Evolutionary conservation across 345 rosid species (phyloP).

Genomic region (Eucalyptus tenuipes): DNA sequence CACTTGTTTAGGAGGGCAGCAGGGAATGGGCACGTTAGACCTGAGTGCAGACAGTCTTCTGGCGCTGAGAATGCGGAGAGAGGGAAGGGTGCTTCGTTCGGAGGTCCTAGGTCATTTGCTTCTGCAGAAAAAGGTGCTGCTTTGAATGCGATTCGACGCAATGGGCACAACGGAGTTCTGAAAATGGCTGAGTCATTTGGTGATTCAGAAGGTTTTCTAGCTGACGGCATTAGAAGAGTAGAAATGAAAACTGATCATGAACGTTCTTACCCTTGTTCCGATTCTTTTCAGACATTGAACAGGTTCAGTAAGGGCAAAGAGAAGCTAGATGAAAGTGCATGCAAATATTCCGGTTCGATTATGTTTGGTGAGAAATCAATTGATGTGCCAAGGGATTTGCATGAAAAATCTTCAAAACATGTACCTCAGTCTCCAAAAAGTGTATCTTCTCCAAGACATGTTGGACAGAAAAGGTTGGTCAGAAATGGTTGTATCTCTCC

Average conservation of each 20-base stretch:
- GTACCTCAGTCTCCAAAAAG: conserved; percentile 1
- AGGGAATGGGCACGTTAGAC: conserved; percentile 10
- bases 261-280: conserved; percentile 5
- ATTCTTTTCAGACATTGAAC: conserved; percentile 8
- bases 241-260: conserved; percentile 5
- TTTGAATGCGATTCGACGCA: conserved; percentile 8
- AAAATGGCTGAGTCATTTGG: conserved; percentile 10
- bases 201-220: conserved; percentile 8
- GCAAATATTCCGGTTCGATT: conserved; percentile 17
- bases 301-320: conserved; percentile 57
- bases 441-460: conserved; percentile 18
- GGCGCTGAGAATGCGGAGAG: conserved; percentile 17
- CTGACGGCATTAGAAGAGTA: conserved; percentile 7
- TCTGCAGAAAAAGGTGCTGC: conserved; percentile 4
- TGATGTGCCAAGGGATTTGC: conserved; percentile 17
- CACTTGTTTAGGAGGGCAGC: conserved; percentile 32
- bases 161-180: conserved; percentile 2
- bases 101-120: conserved; percentile 5
- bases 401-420: conserved; percentile 7
- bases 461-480: conserved; percentile 63
- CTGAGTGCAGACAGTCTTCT: conserved; percentile 4
- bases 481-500: conserved; percentile 89
- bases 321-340: conserved; percentile 21
- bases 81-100: conserved; percentile 18
- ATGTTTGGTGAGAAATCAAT: conserved; percentile 16